Base-by-base conservation (phyloP, 2,329 filamentous ascomycete genomes). In the Triangularia verruculosa region DNA sequence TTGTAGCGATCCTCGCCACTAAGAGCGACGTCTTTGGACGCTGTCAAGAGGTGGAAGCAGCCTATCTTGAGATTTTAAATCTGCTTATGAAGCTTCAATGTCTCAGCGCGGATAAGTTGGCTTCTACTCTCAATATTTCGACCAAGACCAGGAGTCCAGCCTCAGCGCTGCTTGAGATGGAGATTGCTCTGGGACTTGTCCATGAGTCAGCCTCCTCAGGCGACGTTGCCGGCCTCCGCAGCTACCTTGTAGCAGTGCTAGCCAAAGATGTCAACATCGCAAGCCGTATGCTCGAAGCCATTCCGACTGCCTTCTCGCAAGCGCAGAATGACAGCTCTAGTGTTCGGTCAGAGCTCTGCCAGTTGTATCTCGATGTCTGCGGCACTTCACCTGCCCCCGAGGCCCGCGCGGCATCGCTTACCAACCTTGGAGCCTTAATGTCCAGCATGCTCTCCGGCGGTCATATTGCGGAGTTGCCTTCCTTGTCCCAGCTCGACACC, bases 21-120 rank as follows among this genome's bases (percentile, higher is more conserved):
- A 47, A 47, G 20, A 47, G n/a, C 39, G 17, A 47, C 1, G 25
- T 6, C 62, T 73, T 43, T 60, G 65, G 25, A 39, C 39, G 24
- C 3, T 75, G 73, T 32, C 76, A 80, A 0, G 80, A 83, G 30
- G 72, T 82, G 6, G 70, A 76, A 8, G 79, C 81, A 0, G 77
- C 80, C 0, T 81, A 80, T 53, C 71, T 83, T 1, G 80, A 83
- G 65, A 76, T 81, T 0, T 69, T 78, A 22, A 83, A 83, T 65
- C 70, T 78, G 12, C 71, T 80, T 3, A 74, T 76, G 65, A 71
- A 70, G 27, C 70, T 78, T 24, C 57, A 69, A 59, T 34, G 62
- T 65, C 15, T 70, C 65, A 25, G 62, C 61, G 8, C 64, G 15
- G 55, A 59, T 64, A 51, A 64, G 6, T 67, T 68, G 11, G 62